Base-by-base conservation (phyloP, 768 basidiomycete genomes). In the Tylopilus intermedius region DNA sequence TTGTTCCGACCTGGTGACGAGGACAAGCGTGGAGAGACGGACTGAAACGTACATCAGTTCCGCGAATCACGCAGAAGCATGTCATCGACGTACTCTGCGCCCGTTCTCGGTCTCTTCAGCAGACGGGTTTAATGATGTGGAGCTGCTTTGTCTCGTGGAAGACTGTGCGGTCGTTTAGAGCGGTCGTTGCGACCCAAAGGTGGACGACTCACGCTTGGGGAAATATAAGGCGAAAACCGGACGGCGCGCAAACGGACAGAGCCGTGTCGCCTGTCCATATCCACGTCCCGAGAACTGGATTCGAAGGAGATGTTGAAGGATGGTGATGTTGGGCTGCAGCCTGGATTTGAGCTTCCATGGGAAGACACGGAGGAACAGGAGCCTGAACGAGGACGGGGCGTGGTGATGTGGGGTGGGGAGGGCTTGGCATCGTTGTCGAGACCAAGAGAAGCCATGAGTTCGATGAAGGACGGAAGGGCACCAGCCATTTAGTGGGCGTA, bases 391-490 rank as follows among this genome's bases (percentile, higher is more conserved):
- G 68, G 65, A 51, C 65, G 69, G 18, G 58, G 38, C 4, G 50
- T 30, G 35, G 37, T 56, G 56, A 67, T 57, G 55, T 58, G 61
- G 60, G 71, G 49, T 44, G 71, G 61, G 24, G 66, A 58, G 57
- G 65, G 57, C 44, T 72, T 68, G 49, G 72, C 44, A 29, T 69
- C 58, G 58, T 78, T 77, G 58, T 87, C 81, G 68, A 91, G 76
- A 58, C 87, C 90, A 60, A 92, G 76, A 55, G 90, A 81, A 57
- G 81, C 81, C 88, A 92, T 89, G 67, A 92, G 86, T 73, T 90
- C 84, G 53, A 89, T 83, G 68, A 92, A 92, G 51, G 90, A 90
- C 64, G 90, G 90, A 62, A 91, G 83, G 63, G 86, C 70, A 66
- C 64, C 50, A 35, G 84, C 74, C 84, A 85, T 88, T 62, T 65